Evolutionary conservation across 2,329 filamentous ascomycete species (phyloP), one percentile per base, ranked within the genome.

Genomic region (Cadophora sp.): DNA sequence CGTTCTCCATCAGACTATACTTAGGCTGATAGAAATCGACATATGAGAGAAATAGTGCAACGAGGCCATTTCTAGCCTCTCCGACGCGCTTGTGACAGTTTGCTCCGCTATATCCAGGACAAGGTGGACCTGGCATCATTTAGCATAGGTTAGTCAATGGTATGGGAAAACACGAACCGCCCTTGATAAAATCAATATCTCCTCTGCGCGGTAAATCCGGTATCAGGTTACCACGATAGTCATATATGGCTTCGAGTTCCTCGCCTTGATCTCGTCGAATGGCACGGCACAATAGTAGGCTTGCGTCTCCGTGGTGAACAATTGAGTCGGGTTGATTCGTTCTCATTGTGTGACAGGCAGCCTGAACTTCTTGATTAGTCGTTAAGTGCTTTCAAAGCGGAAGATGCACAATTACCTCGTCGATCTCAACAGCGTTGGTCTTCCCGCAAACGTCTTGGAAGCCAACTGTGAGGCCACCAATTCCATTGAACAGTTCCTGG

Each of bases 1-100:
- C 75, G 67, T 76, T 76, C 31, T 76, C 74, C 3, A 76, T 40
- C 0, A 75, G 65, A 31, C 72, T 71, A 37, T 76, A 75, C 26
- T 68, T 69, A 1, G 74, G 74, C 22, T 64, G 59, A 48, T 76
- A 76, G 26, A 71, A 72, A 37, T 76, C 72, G 0, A 74, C 66
- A 29, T 67, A 76, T 0, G 68, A 69, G 0, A 76, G 51, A 19
- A 65, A 71, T 12, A 72, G 62, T 3, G 68, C 69, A 1, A 76
- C 55, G 3, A 75, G 55, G 8, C 66, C 69, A 40, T 75, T 76
- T 26, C 67, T 72, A 24, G 67, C 62, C n/a, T 72, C 73, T 22
- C 69, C 64, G 1, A 51, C 50, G 24, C 66, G 69, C 11, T 50
- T 62, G 3, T 9, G 26, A n/a, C 66, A 53, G 29, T 75, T 74